phyloP scores from a whole-genome alignment of 352 stramenopile genomes.

The Globisporangium apiculatum region DNA sequence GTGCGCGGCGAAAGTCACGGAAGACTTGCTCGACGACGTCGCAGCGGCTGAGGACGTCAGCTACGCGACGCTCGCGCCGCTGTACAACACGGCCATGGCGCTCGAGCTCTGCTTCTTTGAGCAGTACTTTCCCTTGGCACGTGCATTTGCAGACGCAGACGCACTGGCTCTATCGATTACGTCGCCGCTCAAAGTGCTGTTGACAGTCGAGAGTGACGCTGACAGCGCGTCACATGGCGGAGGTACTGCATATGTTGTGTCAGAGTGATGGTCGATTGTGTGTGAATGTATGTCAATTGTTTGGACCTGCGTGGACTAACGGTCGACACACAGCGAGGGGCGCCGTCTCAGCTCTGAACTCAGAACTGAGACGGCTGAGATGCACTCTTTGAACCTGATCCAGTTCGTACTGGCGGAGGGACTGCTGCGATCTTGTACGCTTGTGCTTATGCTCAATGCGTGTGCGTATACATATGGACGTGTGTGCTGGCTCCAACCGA shows the following conservation, averaged over 20 bases:
- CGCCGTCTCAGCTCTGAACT: conserved; percentile 24
- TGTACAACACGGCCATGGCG: conserved; percentile 47
- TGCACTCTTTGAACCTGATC: conserved; percentile 62
- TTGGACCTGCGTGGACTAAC: conserved; percentile 12
- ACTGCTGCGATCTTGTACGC: conserved; percentile 35
- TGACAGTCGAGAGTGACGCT: conserved; percentile 6
- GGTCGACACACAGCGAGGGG: conserved; percentile 37
- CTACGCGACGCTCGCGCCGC: conserved; percentile 19
- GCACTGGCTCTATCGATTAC: background rate
- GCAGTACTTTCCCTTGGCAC: conserved; percentile 26
- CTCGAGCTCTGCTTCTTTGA: conserved; percentile 56
- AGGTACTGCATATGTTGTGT: conserved; percentile 13
- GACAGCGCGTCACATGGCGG: conserved; percentile 1
- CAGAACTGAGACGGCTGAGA: conserved; percentile 36
- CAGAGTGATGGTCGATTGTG: background rate
- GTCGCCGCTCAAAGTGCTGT: conserved; percentile 12
- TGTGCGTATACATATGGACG: too few species aligned
- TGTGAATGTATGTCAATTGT: background rate
- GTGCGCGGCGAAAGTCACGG: conserved; percentile 17
- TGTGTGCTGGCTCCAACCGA: background rate
- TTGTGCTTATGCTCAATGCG: conserved; percentile 1
- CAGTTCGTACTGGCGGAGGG: conserved; percentile 58
- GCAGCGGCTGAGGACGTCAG: conserved; percentile 15
- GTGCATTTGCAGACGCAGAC: conserved; percentile 7
- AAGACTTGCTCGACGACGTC: conserved; percentile 31